These are phyloP conservation scores for Lipomyces oligophaga DNA, from an alignment of 805 yeast genomes.

Conservation along the genomic window DNA sequence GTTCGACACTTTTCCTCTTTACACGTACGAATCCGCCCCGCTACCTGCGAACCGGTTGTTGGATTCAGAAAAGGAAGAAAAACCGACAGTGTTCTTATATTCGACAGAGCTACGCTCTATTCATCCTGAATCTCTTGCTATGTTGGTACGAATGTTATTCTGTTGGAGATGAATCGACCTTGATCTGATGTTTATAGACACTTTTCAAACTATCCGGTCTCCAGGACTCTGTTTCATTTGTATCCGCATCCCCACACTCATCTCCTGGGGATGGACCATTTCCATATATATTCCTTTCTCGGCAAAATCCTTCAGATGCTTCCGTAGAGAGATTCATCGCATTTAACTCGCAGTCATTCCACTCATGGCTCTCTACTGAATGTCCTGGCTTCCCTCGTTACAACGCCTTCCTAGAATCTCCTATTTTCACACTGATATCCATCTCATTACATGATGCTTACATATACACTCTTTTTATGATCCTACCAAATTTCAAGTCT, in stretches of 20 bases:
- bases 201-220: slow-evolving; percentile 4
- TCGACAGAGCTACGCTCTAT: slow-evolving; percentile 6
- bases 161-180: neutral
- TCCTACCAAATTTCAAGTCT: slow-evolving; percentile 2
- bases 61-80: neutral
- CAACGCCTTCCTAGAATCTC: too few relatives aligned
- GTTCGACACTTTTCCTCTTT: slow-evolving; percentile 21
- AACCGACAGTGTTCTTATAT: slow-evolving; percentile 16
- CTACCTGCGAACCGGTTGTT: slow-evolving; percentile 1
- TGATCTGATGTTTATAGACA: slow-evolving; percentile 1
- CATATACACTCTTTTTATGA: slow-evolving; percentile 12
- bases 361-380: neutral
- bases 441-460: slow-evolving; percentile 17
- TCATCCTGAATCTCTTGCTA: slow-evolving; percentile 13
- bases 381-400: neutral
- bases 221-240: slow-evolving; percentile 1
- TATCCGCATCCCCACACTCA: slow-evolving; percentile 15
- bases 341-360: neutral
- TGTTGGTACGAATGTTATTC: slow-evolving; percentile 8
- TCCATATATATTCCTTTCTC: slow-evolving; percentile 16
- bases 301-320: neutral
- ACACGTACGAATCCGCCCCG: slow-evolving; percentile 6
- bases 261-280: slow-evolving; percentile 13
- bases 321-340: neutral
- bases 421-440: slow-evolving; percentile 13